A percentile compares a stretch with the other conserved stretches of the same genome.
These are phyloP conservation scores for Pseudocercospora pini-densiflorae DNA, from an alignment of 2,329 filamentous ascomycete genomes.

Conservation along the genomic window DNA sequence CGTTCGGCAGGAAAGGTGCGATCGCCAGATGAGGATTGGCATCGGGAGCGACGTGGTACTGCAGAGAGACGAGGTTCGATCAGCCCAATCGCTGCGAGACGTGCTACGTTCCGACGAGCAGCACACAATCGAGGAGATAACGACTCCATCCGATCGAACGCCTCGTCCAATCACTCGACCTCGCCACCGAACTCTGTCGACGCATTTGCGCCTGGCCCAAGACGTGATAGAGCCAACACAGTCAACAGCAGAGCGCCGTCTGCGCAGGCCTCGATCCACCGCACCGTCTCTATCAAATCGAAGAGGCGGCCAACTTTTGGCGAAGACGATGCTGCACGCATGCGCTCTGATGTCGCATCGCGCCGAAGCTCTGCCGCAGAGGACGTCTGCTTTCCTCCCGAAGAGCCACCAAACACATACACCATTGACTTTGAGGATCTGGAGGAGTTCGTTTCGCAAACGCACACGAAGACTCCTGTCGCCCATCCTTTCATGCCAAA, in stretches of 20 bases:
- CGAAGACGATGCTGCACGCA: conserved; percentile 59
- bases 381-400: conserved; percentile 87
- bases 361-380: conserved; percentile 77
- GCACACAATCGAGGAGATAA: conserved; percentile 32
- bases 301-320: conserved; percentile 64
- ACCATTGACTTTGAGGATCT: conserved; percentile 92
- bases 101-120: conserved; percentile 49
- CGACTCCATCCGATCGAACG: conserved; percentile 25
- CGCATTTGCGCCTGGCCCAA: conserved; percentile 86
- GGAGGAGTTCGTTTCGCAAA: conserved; percentile 81
- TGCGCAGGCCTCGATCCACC: conserved; percentile 65
- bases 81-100: conserved; percentile 46
- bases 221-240: conserved; percentile 72
- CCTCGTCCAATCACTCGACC: conserved; percentile 58
- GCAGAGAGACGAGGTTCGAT: conserved; percentile 27
- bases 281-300: conserved; percentile 70
- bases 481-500: conserved; percentile 45
- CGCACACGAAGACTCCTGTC: conserved; percentile 53
- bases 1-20: conserved; percentile 45
- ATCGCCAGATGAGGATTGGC: conserved; percentile 40
- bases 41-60: conserved; percentile 32
- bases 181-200: conserved; percentile 98
- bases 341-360: conserved; percentile 63
- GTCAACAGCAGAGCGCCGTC: conserved; percentile 63
- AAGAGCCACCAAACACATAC: conserved; percentile 76